Evolutionary conservation across 2,329 filamentous ascomycete genomes (phyloP).

Genomic region (Botryotinia convoluta): DNA sequence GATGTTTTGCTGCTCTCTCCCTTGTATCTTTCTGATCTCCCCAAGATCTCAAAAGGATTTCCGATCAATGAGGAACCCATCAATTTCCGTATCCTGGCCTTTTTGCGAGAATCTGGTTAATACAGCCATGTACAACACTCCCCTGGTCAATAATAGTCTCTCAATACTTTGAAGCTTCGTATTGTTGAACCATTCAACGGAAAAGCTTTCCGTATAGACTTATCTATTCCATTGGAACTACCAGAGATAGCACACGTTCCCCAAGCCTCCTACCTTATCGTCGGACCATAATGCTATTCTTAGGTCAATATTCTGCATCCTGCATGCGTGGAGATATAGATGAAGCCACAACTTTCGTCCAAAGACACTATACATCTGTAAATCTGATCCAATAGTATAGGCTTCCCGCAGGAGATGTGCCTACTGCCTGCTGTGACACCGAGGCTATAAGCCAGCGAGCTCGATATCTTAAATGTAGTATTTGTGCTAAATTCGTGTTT

Average conservation of each 20-base stretch:
- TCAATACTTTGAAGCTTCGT: background rate
- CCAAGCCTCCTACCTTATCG: slow-evolving; percentile 8
- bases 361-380: slow-evolving; percentile 6
- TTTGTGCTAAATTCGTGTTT: background rate
- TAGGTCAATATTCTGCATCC: slow-evolving; percentile 10
- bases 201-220: background rate
- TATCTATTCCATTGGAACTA: background rate
- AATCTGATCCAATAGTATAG: slow-evolving; percentile 12
- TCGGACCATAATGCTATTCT: slow-evolving; percentile 13
- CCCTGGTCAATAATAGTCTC: background rate
- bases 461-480: slow-evolving; percentile 4
- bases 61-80: background rate
- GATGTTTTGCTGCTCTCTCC: background rate
- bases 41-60: background rate
- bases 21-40: background rate
- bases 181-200: slow-evolving; percentile 5
- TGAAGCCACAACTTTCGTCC: slow-evolving; percentile 1
- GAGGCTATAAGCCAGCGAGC: background rate
- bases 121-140: slow-evolving; percentile 7
- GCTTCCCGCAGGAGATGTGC: background rate
- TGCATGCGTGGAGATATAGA: background rate
- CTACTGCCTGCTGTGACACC: background rate
- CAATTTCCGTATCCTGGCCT: slow-evolving; percentile 4
- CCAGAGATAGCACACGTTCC: background rate
- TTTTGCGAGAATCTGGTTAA: background rate